These are phyloP conservation scores for Ganoderma multipileum DNA, from an alignment of 1,284 basidiomycete genomes.

Conservation along the genomic window DNA sequence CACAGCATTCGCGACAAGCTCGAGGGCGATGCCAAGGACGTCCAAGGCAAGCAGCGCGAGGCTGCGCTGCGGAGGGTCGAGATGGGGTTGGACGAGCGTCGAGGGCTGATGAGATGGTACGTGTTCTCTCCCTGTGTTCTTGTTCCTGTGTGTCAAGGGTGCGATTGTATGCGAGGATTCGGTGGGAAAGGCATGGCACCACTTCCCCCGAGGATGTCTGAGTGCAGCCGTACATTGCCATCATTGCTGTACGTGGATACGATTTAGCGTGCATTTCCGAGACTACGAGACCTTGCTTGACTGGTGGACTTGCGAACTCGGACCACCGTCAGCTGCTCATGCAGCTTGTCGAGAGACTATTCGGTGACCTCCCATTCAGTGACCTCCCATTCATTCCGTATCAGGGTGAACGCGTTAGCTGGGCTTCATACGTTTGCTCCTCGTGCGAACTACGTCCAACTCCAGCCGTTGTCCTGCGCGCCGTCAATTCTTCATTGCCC, in stretches of 20 bases:
- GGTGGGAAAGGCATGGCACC: background rate
- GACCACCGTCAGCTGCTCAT: no score
- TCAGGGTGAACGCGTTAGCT: no score
- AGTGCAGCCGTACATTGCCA: no score
- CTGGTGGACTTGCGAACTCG: background rate
- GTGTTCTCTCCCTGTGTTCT: conserved; percentile 30
- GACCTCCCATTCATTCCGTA: no score
- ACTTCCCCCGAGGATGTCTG: background rate
- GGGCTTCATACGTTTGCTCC: no score
- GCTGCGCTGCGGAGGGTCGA: conserved; percentile 85
- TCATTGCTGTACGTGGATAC: background rate
- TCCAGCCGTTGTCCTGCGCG: background rate
- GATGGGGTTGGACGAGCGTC: conserved; percentile 98
- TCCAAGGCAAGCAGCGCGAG: conserved; percentile 79
- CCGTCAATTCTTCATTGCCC: background rate
- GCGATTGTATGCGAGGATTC: background rate
- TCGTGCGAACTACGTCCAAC: no score
- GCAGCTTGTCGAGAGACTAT: no score
- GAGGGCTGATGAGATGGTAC: conserved; percentile 96
- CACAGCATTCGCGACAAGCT: conserved; percentile 73
- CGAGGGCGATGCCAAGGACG: conserved; percentile 61
- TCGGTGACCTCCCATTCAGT: no score
- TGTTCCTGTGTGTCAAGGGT: background rate
- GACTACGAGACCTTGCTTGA: background rate
- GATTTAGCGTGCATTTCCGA: background rate